Percentiles rank a stretch among this genome's conserved stretches.
These are phyloP conservation scores for Chara braunii DNA, from an alignment of 139 green algal species.

Conservation along the genomic window DNA sequence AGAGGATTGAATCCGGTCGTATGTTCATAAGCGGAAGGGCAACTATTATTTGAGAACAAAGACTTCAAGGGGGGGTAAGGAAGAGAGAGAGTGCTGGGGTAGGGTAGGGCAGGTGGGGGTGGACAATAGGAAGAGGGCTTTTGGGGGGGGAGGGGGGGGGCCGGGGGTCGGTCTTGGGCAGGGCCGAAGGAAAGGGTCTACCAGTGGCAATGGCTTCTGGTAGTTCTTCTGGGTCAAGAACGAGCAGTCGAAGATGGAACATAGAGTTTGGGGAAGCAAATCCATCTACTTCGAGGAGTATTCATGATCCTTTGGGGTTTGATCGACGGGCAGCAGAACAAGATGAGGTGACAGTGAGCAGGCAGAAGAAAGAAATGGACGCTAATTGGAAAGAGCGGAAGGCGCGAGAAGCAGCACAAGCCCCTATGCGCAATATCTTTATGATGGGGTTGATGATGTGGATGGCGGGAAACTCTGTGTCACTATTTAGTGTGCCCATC, in stretches of 20 bases:
- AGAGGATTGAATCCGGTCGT: too few relatives aligned
- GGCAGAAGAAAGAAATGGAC: conserved; percentile 19
- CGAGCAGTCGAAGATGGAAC: neutral
- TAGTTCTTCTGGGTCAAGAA: too few relatives aligned
- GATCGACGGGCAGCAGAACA: conserved; percentile 19
- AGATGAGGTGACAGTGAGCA: neutral
- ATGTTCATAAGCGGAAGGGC: too few relatives aligned
- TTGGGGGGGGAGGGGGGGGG: too few relatives aligned
- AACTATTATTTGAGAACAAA: too few relatives aligned
- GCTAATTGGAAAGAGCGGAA: conserved; percentile 25
- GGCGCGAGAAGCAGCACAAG: conserved; percentile 34
- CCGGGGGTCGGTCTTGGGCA: too few relatives aligned
- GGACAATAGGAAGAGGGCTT: too few relatives aligned
- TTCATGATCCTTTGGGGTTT: conserved; percentile 22
- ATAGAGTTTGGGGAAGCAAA: conserved; percentile 8
- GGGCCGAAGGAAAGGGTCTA: too few relatives aligned
- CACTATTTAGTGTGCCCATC: conserved; percentile 46
- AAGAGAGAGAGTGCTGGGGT: too few relatives aligned
- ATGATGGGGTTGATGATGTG: conserved; percentile 48
- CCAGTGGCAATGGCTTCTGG: too few relatives aligned
- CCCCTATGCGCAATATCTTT: conserved; percentile 33
- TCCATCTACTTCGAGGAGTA: conserved; percentile 2
- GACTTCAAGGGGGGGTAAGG: too few relatives aligned
- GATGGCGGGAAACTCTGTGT: conserved; percentile 40
- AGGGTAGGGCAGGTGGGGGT: too few relatives aligned